Conservation (phyloP, 805 yeast species). For the Blastobotrys mokoenaii region DNA sequence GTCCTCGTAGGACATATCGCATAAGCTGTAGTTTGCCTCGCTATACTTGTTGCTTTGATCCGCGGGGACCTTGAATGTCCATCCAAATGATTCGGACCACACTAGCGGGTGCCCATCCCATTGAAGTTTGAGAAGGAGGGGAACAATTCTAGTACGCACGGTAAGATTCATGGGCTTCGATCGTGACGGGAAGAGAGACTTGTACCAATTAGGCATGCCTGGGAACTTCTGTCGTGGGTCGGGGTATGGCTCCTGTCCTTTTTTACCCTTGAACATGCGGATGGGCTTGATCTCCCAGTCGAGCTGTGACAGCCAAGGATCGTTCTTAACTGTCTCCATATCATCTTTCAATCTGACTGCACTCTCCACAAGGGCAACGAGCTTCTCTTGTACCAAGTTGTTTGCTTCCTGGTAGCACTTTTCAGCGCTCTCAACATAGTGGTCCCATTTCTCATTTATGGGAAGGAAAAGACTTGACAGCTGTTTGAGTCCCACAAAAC, state of each 20-base stretch:
- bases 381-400: slow-evolving; percentile 45
- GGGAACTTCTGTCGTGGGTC: slow-evolving; percentile 68
- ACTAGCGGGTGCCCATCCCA: slow-evolving; percentile 82
- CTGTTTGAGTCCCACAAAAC: slow-evolving; percentile 76
- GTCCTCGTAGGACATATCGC: slow-evolving; percentile 16
- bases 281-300: slow-evolving; percentile 72
- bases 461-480: slow-evolving; percentile 73
- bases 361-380: slow-evolving; percentile 52
- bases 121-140: slow-evolving; percentile 62
- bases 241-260: slow-evolving; percentile 33
- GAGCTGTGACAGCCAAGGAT: slow-evolving; percentile 86
- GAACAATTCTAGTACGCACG: slow-evolving; percentile 65
- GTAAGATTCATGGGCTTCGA: slow-evolving; percentile 47
- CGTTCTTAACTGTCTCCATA: slow-evolving; percentile 37
- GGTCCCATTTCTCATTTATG: slow-evolving; percentile 63
- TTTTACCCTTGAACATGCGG: slow-evolving; percentile 63
- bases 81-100: slow-evolving; percentile 76
- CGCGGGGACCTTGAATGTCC: slow-evolving; percentile 68
- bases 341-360: slow-evolving; percentile 41
- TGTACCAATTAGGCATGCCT: slow-evolving; percentile 93
- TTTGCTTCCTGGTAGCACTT: slow-evolving; percentile 50
- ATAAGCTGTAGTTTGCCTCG: slow-evolving; percentile 31
- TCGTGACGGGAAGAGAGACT: slow-evolving; percentile 40
- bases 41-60: slow-evolving; percentile 22
- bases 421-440: slow-evolving; percentile 66